Evolutionary conservation across 306 rosid species (phyloP).

Genomic region (Parietaria judaica): DNA sequence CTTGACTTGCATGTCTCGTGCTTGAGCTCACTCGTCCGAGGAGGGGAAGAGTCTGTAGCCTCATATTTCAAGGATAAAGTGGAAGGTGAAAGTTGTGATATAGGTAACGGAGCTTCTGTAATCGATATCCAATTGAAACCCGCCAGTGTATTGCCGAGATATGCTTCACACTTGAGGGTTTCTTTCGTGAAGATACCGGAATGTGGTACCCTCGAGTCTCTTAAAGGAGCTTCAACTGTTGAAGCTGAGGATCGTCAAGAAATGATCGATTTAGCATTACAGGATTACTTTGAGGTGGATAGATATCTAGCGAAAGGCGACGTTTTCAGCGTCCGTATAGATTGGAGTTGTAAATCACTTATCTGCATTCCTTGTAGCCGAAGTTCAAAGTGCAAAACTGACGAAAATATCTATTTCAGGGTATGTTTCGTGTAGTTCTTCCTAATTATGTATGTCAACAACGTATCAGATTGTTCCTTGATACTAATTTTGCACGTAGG

Average conservation of each 20-base stretch:
- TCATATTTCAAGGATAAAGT: slow-evolving; percentile 52
- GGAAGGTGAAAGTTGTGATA: slow-evolving; percentile 24
- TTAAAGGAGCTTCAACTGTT: slow-evolving; percentile 45
- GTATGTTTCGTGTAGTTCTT: slow-evolving; percentile 27
- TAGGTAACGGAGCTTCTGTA: slow-evolving; percentile 25
- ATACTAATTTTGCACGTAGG: slow-evolving; percentile 43
- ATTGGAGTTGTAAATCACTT: slow-evolving; percentile 62
- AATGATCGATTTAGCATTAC: slow-evolving; percentile 67
- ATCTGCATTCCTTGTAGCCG: slow-evolving; percentile 69
- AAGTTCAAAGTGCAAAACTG: slow-evolving; percentile 24
- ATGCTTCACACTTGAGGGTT: slow-evolving; percentile 73
- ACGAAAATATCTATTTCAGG: slow-evolving; percentile 64
- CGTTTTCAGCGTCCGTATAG: slow-evolving; percentile 52
- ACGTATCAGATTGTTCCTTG: slow-evolving; percentile 19
- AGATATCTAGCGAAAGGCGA: slow-evolving; percentile 73
- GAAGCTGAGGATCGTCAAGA: slow-evolving; percentile 71
- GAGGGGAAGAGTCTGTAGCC: slow-evolving; percentile 47
- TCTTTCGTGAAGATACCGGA: slow-evolving; percentile 79
- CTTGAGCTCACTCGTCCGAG: slow-evolving; percentile 50
- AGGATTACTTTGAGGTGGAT: slow-evolving; percentile 70
- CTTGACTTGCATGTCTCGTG: slow-evolving; percentile 69
- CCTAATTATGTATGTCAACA: slow-evolving; percentile 3
- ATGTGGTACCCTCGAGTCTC: slow-evolving; percentile 66
- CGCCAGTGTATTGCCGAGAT: slow-evolving; percentile 38
- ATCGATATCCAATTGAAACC: slow-evolving; percentile 47